A percentile compares a stretch with the other conserved stretches of the same genome.
Conservation (phyloP, 1,284 basidiomycete genomes). For the Cutaneotrichosporon daszewskae region DNA sequence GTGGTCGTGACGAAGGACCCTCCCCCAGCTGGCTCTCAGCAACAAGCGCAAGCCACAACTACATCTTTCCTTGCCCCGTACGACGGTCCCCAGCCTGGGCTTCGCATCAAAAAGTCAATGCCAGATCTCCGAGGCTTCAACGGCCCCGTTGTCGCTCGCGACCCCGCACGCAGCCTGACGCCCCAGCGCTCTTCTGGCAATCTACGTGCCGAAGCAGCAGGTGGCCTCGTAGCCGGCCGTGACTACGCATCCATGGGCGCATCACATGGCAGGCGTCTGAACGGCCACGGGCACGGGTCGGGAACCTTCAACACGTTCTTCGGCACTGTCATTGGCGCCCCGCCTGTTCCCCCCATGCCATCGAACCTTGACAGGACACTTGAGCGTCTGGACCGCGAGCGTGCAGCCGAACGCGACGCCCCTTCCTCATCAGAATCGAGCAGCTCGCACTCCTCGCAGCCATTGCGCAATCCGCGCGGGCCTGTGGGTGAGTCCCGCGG, state of each 20-base stretch:
- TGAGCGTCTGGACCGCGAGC: neutral
- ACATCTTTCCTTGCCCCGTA: constrained; percentile 45
- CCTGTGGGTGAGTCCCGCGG: constrained; percentile 39
- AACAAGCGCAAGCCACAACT: no score
- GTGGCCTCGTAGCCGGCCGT: constrained; percentile 54
- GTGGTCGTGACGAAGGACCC: constrained; percentile 70
- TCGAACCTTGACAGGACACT: constrained; percentile 11
- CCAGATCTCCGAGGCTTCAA: constrained; percentile 53
- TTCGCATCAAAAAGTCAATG: constrained; percentile 93
- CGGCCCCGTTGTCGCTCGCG: constrained; percentile 64
- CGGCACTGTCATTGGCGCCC: constrained; percentile 25
- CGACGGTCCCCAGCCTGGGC: constrained; percentile 58
- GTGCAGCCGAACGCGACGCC: neutral
- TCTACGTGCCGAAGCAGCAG: constrained; percentile 83
- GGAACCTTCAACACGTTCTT: constrained; percentile 29
- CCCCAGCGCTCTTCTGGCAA: constrained; percentile 84
- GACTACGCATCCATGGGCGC: constrained; percentile 41
- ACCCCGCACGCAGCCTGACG: constrained; percentile 69
- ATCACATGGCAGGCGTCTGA: constrained; percentile 23
- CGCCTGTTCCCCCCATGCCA: constrained; percentile 38
- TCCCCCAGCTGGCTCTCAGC: no score
- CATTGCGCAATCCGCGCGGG: constrained; percentile 40
- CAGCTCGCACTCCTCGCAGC: constrained; percentile 13
- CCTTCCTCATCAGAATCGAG: neutral
- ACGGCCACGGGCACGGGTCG: constrained; percentile 22